Evolutionary conservation across 2,329 filamentous ascomycete genomes (phyloP), one percentile per base, ranked within the genome.

Genomic region (Hymenoscyphus infarciens): DNA sequence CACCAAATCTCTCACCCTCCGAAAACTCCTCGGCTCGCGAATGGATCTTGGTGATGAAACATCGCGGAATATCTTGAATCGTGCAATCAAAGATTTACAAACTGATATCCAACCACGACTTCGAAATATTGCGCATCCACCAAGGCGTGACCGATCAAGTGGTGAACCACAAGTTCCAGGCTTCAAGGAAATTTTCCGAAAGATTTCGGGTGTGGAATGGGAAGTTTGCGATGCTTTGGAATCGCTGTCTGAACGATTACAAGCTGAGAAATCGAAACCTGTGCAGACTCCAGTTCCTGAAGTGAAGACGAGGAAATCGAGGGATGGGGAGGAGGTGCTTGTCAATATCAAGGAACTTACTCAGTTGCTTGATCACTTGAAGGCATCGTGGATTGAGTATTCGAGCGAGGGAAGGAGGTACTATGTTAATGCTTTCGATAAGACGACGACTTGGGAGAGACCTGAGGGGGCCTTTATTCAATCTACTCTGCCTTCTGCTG

Each of bases 1-100:
- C 27, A 49, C 35, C 16, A 31, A 57, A 35, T 69, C 59, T 56
- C 58, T 55, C 13, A 45, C 63, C 5, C 39, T 63, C 11, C 63
- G 64, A 25, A 61, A 59, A 13, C 22, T 60, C 38, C 35, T 64
- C 61, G 67, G 66, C 16, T 66, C 67, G 42, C 63, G 62, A 15
- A 64, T 69, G 60, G 67, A 69, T 58, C 55, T 68, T 10, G 67
- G 67, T 5, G 67, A 69, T 42, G 63, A 66, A n/a, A 33, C n/a
- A 1, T 45, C 66, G 11, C 45, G 61, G 5, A 38, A 49, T 39
- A n/a, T 53, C 29, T 3, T 68, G 2, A 59, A 60, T 3, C 19
- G 29, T 8, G 22, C 33, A 6, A 64, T 68, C 38, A 42, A 45
- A 10, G 62, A 65, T 27, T 22, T 66, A 4, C 58, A 63, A 53